Percentiles rank a stretch among this genome's conserved stretches.
Evolutionary conservation across 1,139 yeast species (phyloP).

Genomic region (Yamadazyma blattariae): DNA sequence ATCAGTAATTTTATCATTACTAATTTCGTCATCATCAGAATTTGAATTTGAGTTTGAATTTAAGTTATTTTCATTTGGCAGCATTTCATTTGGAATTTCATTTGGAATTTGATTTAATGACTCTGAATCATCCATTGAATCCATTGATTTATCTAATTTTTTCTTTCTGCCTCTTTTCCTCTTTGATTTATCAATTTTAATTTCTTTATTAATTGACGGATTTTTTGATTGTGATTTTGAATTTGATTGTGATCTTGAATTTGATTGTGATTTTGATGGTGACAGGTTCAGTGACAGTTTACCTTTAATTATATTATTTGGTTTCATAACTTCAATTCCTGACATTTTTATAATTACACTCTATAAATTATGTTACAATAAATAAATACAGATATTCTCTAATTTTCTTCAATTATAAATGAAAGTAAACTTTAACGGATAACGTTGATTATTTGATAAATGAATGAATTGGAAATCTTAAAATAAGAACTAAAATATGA

Average conservation of each 20-base stretch:
- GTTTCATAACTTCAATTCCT: slow-evolving; percentile 1
- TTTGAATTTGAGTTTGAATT: neutral
- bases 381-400: no score
- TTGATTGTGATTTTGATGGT: no score
- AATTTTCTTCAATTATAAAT: no score
- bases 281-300: no score
- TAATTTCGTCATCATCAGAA: neutral
- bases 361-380: no score
- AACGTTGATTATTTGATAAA: no score
- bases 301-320: slow-evolving; percentile 1
- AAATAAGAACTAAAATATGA: no score
- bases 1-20: neutral
- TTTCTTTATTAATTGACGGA: no score
- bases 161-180: neutral
- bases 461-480: no score
- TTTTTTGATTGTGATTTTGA: neutral
- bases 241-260: no score
- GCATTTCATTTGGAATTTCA: neutral
- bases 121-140: neutral
- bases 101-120: neutral
- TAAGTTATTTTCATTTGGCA: neutral
- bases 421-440: no score
- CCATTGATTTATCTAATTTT: neutral
- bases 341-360: slow-evolving; percentile 1
- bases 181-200: neutral